Base-by-base conservation (phyloP, 495 filamentous ascomycete genomes). In the Tetracladium setigerum region DNA sequence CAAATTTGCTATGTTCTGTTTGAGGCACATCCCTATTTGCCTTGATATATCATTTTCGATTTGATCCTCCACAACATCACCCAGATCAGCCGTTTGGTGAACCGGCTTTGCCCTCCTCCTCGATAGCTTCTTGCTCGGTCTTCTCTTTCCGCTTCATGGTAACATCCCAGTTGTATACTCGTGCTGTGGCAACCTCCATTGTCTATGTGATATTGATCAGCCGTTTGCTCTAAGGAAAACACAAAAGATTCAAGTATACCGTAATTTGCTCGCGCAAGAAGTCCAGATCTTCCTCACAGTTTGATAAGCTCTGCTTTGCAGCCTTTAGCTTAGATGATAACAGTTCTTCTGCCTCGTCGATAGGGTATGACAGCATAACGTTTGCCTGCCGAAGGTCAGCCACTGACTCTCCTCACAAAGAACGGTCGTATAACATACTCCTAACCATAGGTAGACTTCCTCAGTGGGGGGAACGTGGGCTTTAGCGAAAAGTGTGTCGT, bases 121-220 rank as follows among this genome's bases (percentile, higher is more conserved):
- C 53, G 7, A 57, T 18, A 19, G 42, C 55, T 19, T 47, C 58
- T 42, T 81, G 81, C 7, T 84, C 83, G 14, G 73, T 76, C 63
- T 87, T 91, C 47, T 95, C 91, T 74, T 94, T 95, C 49, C 92
- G 71, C 65, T 91, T 86, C 73, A 94, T 82, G 30, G 87, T 86
- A 6, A 98, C 86, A 60, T 98, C 92, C 87, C 91, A 96, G 63
- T 98, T 98, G 64, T 97, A 98, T n/a, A 98, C 87, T 46, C 94
- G 74, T 16, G 92, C 92, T 14, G 89, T 89, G 11, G 92, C 92
- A 33, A 98, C 92, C 66, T 98, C 92, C 67, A 98, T 78, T 1
- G 92, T 98, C 87, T 95, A 55, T 14, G 55, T 14, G 13, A 16
- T 30, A n/a, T 15, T 31, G 16, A 14, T 9, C 2, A 30, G 49